Base-by-base conservation (phyloP, 495 filamentous ascomycete species). In the Articulospora tetracladia region DNA sequence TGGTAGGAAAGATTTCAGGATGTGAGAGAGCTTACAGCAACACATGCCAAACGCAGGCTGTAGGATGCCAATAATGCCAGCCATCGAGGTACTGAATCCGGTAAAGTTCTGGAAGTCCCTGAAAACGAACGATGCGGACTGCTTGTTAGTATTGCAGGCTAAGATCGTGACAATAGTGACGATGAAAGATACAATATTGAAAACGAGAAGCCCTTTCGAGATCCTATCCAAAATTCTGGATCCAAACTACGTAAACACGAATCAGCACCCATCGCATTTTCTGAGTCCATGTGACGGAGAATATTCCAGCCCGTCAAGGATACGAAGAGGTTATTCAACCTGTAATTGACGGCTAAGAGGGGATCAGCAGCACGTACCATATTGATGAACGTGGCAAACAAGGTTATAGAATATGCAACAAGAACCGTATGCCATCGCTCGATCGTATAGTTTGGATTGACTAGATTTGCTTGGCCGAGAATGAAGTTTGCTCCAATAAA, bases 41-140 rank as follows among this genome's bases (percentile, higher is more conserved):
- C 76, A 79, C 81, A 86, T 83, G 19, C 81, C 81, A 58, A 86
- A 84, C 7, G 75, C 78, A 57, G 74, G 73, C 60, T 86, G 82
- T 19, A 86, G 62, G 19, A 83, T 73, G n/a, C 82, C 82, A 15
- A 85, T 59, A 24, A 85, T 77, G 0, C 77, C 77, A 11, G 77
- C 73, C 69, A 82, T 83, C 0, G 76, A 72, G 7, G 71, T 66
- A 19, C 73, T 72, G 58, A 80, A 83, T 23, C 83, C 83, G 1
- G 81, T 78, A 46, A 74, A 71, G 58, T 85, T 84, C 59, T 85
- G 76, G 65, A 86, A 84, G 15, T 82, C 75, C 1, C 63, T 57
- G 68, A 84, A 84, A 15, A 85, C 83, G 57, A 86, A 84, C 36
- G 73, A 77, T 2, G 80, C 73, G 0, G 77, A 64, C 52, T 85